Evolutionary conservation across 139 green algal genomes (phyloP).

Genomic region (Chlamydomonas sp.): DNA sequence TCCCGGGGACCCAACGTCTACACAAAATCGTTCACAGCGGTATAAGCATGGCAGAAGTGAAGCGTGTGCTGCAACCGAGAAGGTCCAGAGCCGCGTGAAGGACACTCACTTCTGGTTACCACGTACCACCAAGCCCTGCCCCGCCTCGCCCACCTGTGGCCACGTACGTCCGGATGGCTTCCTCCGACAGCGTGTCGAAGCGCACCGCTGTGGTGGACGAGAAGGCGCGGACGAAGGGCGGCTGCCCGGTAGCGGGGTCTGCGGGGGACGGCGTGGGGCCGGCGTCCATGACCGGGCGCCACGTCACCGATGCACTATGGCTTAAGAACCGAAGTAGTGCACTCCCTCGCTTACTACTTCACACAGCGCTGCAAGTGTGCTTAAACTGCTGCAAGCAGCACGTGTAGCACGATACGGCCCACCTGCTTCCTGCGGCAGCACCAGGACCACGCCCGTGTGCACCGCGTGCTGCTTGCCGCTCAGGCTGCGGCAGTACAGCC

Average conservation of each 20-base stretch:
- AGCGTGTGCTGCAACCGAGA: neutral
- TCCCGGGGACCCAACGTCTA: no score
- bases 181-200: constrained; percentile 76
- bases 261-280: neutral
- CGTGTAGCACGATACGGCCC: neutral
- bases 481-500: neutral
- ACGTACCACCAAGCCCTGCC: neutral
- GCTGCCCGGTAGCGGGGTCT: constrained; percentile 27
- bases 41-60: neutral
- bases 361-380: no score
- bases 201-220: constrained; percentile 75
- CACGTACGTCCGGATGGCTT: constrained; percentile 83
- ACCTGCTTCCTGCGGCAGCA: constrained; percentile 51
- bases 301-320: neutral
- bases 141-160: constrained; percentile 49
- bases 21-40: no score
- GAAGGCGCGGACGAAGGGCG: constrained; percentile 66
- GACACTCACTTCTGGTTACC: neutral
- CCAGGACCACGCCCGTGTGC: constrained; percentile 87
- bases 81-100: neutral
- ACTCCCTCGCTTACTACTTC: neutral
- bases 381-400: no score
- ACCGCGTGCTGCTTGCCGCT: constrained; percentile 74
- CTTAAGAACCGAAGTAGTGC: neutral
- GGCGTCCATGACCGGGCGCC: neutral